Evolutionary conservation across 78 protist genomes (phyloP), one percentile per base, ranked within the genome.

Genomic region (Guillardia theta): DNA sequence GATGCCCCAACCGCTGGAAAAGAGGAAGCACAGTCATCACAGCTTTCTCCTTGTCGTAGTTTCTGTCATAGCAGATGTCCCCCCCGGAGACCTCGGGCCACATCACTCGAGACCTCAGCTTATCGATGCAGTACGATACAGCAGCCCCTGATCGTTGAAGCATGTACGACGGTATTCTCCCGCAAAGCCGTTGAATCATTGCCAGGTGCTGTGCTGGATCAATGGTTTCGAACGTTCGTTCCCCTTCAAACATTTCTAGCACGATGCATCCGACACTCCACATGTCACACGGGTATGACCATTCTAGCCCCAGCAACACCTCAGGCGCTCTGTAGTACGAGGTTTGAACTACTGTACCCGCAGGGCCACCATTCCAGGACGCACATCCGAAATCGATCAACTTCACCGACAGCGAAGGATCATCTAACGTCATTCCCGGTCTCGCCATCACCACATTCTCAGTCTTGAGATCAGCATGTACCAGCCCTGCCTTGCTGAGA

Each of bases 261-360:
- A 98, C 46, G 19, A 98, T 96, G 93, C 99, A 98, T 4, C 99
- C 99, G 22, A 98, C 24, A 27, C 96, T 93, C 99, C 99, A 98
- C 44, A 98, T 88, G 96, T 98, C 99, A 39, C 97, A 97, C 15
- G 98, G 97, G 88, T 64, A 96, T 44, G 98, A 88, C 99, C 98
- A 98, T 21, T 97, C 98, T 37, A 88, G 47, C 33, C 83, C 83
- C 0, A 70, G 41, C 1, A 24, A 22, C 27, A 80, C 90, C 90
- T 80, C 90, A 8, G 90, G 90, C 12, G 90, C 90, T 48, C 90
- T 18, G 90, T 80, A 80, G 33, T n/a, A n/a, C 21, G 30, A 22
- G 1, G 90, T 80, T 6, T 80, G 90, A 33, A 80, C 48, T 27
- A 80, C 53, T 8, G 46, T 19, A n/a, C 53, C 90, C 10, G 46